Percentiles rank a stretch among this genome's conserved stretches.
phyloP scores from a whole-genome alignment of 2,329 filamentous ascomycete species.

The Chrysoporthe puriensis region DNA sequence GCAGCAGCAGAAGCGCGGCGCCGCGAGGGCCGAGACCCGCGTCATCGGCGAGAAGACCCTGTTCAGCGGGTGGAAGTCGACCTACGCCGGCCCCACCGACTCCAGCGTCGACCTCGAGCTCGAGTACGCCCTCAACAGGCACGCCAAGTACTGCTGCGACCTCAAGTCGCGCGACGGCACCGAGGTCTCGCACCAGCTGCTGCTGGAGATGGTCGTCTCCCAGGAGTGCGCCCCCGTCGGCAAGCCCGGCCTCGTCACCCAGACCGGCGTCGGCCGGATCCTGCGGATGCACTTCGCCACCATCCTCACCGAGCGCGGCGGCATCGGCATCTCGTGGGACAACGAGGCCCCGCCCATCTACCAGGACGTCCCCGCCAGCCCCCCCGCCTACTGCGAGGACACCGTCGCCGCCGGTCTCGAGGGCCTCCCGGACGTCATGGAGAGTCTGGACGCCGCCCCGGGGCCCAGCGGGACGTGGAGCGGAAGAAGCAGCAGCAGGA shows the following conservation, averaged over 20 bases:
- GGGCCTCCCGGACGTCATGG: constrained; percentile 45
- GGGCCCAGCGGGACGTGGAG: constrained; percentile 19
- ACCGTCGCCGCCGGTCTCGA: constrained; percentile 34
- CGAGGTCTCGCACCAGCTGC: constrained; percentile 80
- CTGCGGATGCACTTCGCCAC: constrained; percentile 90
- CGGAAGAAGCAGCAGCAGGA: constrained; percentile 16
- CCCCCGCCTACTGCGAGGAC: constrained; percentile 67
- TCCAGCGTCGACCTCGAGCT: constrained; percentile 78
- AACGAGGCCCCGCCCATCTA: constrained; percentile 94
- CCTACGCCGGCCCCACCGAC: constrained; percentile 51
- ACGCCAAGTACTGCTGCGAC: constrained; percentile 74
- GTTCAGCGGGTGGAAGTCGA: constrained; percentile 87
- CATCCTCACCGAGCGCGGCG: constrained; percentile 78
- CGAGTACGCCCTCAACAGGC: constrained; percentile 67
- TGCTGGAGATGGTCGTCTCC: constrained; percentile 91
- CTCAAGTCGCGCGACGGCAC: constrained; percentile 74
- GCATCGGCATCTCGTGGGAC: constrained; percentile 93
- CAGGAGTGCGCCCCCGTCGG: constrained; percentile 83
- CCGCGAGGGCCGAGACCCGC: constrained; percentile 74
- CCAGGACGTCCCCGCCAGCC: constrained; percentile 86
- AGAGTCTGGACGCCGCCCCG: constrained; percentile 38
- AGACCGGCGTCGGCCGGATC: constrained; percentile 88
- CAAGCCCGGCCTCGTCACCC: constrained; percentile 70
- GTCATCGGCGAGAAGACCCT: constrained; percentile 81
- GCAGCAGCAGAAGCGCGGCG: constrained; percentile 60